phyloP scores from a whole-genome alignment of 2,329 filamentous ascomycete species.

The Trichoderma pleuroti region DNA sequence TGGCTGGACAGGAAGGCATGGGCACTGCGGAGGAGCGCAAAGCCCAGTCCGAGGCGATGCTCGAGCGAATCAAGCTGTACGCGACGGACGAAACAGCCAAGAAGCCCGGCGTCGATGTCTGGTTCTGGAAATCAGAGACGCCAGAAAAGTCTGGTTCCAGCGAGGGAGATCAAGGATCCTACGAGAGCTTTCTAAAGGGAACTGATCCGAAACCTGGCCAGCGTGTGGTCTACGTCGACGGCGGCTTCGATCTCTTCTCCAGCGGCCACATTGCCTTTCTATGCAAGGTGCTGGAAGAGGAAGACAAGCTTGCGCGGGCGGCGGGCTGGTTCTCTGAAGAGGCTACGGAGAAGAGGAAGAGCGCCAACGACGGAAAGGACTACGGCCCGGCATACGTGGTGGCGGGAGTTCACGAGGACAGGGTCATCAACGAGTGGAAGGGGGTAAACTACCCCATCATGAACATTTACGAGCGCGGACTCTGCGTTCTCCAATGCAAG shows the following conservation, averaged over 20 bases:
- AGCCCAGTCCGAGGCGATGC: conserved; percentile 63
- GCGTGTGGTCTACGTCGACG: conserved; percentile 89
- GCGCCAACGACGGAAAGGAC: conserved; percentile 58
- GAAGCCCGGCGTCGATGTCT: conserved; percentile 76
- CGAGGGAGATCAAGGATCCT: conserved; percentile 58
- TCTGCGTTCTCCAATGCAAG: conserved; percentile 93
- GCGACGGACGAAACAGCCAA: conserved; percentile 81
- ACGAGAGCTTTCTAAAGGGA: conserved; percentile 66
- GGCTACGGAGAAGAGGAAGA: conserved; percentile 58
- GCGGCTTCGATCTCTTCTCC: conserved; percentile 94
- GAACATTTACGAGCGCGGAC: conserved; percentile 95
- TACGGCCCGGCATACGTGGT: conserved; percentile 85
- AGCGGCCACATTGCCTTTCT: conserved; percentile 97
- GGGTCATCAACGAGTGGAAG: conserved; percentile 94
- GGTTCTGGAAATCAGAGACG: conserved; percentile 68
- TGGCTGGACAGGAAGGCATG: conserved; percentile 69
- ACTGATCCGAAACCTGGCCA: conserved; percentile 72
- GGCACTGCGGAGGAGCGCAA: conserved; percentile 66
- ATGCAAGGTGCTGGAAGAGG: conserved; percentile 67
- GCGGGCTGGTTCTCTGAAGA: conserved; percentile 73
- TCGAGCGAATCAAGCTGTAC: conserved; percentile 76
- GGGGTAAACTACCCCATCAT: conserved; percentile 99
- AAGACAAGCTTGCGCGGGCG: conserved; percentile 64
- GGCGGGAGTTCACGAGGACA: conserved; percentile 89
- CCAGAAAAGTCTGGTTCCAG: conserved; percentile 43